These are phyloP conservation scores for Ilyonectria sp. DNA, from an alignment of 2,329 filamentous ascomycete genomes.

Conservation along the genomic window DNA sequence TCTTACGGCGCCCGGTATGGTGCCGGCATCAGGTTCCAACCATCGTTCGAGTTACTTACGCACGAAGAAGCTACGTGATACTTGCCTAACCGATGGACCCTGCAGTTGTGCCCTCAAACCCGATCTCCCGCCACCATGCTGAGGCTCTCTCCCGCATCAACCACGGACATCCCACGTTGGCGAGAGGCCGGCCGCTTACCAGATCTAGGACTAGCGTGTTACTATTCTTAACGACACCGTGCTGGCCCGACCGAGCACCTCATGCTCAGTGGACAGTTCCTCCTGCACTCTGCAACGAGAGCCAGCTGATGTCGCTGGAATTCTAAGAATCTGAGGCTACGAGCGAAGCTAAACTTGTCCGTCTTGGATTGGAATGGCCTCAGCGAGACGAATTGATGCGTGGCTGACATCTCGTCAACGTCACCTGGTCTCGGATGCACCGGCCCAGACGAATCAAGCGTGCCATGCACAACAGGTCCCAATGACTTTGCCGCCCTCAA, in stretches of 20 bases:
- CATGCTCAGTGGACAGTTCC: slow-evolving; percentile 10
- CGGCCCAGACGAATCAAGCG: not conserved
- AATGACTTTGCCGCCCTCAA: slow-evolving; percentile 5
- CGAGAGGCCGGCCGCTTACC: slow-evolving; percentile 28
- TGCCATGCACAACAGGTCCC: slow-evolving; percentile 20
- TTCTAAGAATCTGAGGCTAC: slow-evolving; percentile 4
- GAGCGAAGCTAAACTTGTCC: slow-evolving; percentile 6
- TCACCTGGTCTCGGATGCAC: slow-evolving; percentile 3
- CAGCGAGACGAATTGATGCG: not conserved
- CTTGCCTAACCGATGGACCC: slow-evolving; percentile 8
- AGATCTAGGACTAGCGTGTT: slow-evolving; percentile 32
- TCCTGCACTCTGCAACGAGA: slow-evolving; percentile 3
- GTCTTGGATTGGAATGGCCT: slow-evolving; percentile 17
- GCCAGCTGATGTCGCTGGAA: slow-evolving; percentile 5
- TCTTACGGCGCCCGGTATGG: not conserved
- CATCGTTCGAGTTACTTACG: slow-evolving; percentile 9
- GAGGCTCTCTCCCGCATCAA: slow-evolving; percentile 32
- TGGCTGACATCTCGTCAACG: slow-evolving; percentile 5
- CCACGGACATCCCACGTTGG: slow-evolving; percentile 20
- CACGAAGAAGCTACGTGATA: slow-evolving; percentile 15
- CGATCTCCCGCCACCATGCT: slow-evolving; percentile 14
- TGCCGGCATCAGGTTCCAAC: slow-evolving; percentile 2
- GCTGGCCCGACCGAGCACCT: slow-evolving; percentile 21
- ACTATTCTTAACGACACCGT: slow-evolving; percentile 39
- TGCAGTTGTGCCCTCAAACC: slow-evolving; percentile 18